Base-by-base conservation (phyloP, 2,329 filamentous ascomycete species). In the Alternaria brassicicola region DNA sequence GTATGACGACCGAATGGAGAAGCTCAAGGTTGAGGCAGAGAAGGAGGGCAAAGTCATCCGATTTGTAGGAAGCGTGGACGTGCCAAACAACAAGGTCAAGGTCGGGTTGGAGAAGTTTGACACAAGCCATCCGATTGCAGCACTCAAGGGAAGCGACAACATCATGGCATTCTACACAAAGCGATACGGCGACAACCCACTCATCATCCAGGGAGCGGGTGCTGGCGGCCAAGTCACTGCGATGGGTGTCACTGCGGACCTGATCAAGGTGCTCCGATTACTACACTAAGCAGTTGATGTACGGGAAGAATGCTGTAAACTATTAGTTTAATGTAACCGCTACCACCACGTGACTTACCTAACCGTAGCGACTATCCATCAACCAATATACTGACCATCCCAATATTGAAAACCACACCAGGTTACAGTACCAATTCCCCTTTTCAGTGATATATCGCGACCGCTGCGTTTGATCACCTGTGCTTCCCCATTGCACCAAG, bases 101-200 rank as follows among this genome's bases (percentile, higher is more conserved):
- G 95, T 99, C 57, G 94, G 95, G 2, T 80, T 99, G 65, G 89
- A 97, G 84, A 91, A 90, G 80, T 83, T 83, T 69, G 93, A 96
- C 66, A 87, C 87, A 68, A 91, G 90, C 60, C 92, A 96, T 74
- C 91, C 95, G 12, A 97, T 99, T 80, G 95, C 95, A 13, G 90
- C 91, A 46, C 84, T 99, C 57, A 96, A 97, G 85, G 95, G 95
- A 33, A 98, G 93, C 78, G 95, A 98, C 77, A 99, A 99, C 82
- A 96, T 99, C 76, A 97, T 99, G 76, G 96, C 89, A 83, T 97
- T 99, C 83, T 96, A 97, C 80, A 99, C 95, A 6, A 90, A 96
- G 84, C 86, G 95, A 71, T 99, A 99, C 75, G 93, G 93, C 57
- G 85, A 83, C 75, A 96, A 94, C 79, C 93, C 95, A 41, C 83